Evolutionary conservation across 179 eudicot species (phyloP), one percentile per base, ranked within the genome.

Genomic region (Silene noctiflora): DNA sequence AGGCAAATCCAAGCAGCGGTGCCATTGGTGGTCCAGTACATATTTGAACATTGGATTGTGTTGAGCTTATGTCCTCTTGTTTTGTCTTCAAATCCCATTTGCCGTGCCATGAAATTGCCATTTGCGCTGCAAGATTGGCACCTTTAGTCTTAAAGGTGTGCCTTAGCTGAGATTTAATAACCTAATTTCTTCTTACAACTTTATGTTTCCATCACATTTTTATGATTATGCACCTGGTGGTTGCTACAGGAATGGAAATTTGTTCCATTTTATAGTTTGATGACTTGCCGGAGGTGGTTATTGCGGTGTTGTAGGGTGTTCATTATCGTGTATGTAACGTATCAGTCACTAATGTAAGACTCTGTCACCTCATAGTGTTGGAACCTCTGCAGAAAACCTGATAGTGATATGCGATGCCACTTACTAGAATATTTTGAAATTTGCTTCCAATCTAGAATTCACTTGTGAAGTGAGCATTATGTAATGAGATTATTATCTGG

Each of bases 251-350:
- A 75, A 81, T 69, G 44, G 72, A 71, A 71, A 73, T 10, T 12
- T 44, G 69, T 77, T 73, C 75, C 58, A 67, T 22, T 76, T 74
- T 77, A 79, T 73, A 62, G 61, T 77, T 73, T 20, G 83, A 71
- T 79, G 86, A 81, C 80, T 83, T 75, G 79, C 83, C 88, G 72
- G 88, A 81, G 88, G 88, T 85, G 88, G 83, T 83, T 76, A 81
- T 76, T 51, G 42, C 74, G 42, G 9, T 22, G 27, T 48, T 71
- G 51, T 73, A 69, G 74, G 79, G 75, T 61, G 71, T 72, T 62
- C 75, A 42, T 77, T 42, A 44, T 62, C 69, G 69, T 31, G 69
- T 69, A 81, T 74, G 76, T 74, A 78, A n/a, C n/a, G 81, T 68
- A n/a, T n/a, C n/a, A 56, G 56, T 74, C 68, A 77, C 67, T 77